phyloP scores from a whole-genome alignment of 192 early-diverging fungal genomes.

The Radiomyces spectabilis region DNA sequence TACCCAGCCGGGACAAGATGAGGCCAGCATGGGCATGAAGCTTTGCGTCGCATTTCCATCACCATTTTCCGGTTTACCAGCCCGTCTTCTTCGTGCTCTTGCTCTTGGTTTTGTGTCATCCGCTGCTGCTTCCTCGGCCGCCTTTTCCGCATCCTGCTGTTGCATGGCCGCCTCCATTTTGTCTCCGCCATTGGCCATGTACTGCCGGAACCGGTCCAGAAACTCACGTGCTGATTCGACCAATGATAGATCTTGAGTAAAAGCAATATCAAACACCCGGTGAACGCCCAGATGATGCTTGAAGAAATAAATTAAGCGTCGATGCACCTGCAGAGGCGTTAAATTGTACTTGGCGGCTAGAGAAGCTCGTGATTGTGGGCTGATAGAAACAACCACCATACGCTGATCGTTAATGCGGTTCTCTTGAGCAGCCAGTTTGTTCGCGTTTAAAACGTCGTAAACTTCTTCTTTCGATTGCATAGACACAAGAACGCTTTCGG shows the following conservation, averaged over 20 bases:
- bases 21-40: constrained; percentile 54
- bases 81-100: constrained; percentile 10
- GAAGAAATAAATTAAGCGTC: constrained; percentile 66
- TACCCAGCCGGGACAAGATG: constrained; percentile 83
- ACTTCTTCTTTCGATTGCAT: constrained; percentile 93
- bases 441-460: constrained; percentile 53
- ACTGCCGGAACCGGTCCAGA: constrained; percentile 58
- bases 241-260: constrained; percentile 83
- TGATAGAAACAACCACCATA: constrained; percentile 79
- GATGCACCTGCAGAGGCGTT: constrained; percentile 45
- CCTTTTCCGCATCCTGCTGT: constrained; percentile 26
- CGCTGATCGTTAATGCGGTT: constrained; percentile 28
- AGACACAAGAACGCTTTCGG: constrained; percentile 88
- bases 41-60: constrained; percentile 4
- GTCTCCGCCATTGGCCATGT: constrained; percentile 28
- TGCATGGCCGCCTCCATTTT: constrained; percentile 14
- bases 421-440: constrained; percentile 29
- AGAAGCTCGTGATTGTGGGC: constrained; percentile 87
- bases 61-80: constrained; percentile 19
- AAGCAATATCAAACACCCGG: constrained; percentile 83
- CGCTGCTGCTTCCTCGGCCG: constrained; percentile 12
- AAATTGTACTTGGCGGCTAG: constrained; percentile 80
- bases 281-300: constrained; percentile 72
- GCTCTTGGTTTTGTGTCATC: too few relatives aligned
- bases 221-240: constrained; percentile 85